phyloP scores from a whole-genome alignment of 2,329 filamentous ascomycete genomes.

The Paecilomyces formosus region DNA sequence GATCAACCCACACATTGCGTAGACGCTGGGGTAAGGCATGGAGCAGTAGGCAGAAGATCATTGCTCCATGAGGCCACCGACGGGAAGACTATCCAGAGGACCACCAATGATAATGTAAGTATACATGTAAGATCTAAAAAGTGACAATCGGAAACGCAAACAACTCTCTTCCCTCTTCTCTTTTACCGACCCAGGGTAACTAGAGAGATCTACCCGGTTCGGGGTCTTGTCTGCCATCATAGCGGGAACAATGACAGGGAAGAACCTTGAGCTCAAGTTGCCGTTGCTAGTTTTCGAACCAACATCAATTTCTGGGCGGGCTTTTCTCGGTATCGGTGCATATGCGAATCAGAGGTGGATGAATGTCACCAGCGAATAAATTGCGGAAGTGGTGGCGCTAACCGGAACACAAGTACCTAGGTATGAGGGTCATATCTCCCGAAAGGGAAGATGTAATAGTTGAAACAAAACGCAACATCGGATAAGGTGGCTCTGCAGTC shows the following conservation, averaged over 20 bases:
- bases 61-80: not conserved
- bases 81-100: not conserved
- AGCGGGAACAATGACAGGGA: not conserved
- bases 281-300: not conserved
- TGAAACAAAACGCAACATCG: not conserved
- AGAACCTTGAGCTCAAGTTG: not conserved
- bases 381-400: not conserved
- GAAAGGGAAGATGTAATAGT: not conserved
- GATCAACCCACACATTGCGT: not conserved
- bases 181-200: not conserved
- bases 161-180: not conserved
- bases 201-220: not conserved
- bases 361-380: not conserved
- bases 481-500: not conserved
- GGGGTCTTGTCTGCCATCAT: not conserved
- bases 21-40: not conserved
- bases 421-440: not conserved
- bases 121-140: not conserved
- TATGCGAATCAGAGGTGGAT: not conserved
- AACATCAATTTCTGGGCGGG: not conserved
- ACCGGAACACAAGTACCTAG: not conserved
- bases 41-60: not conserved
- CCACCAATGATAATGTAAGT: not conserved
- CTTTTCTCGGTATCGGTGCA: not conserved
- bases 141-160: not conserved